Evolutionary conservation across 371 early-diverging fungal species (phyloP), one percentile per base, ranked within the genome.

Genomic region (Caulochytrium protostelioides): DNA sequence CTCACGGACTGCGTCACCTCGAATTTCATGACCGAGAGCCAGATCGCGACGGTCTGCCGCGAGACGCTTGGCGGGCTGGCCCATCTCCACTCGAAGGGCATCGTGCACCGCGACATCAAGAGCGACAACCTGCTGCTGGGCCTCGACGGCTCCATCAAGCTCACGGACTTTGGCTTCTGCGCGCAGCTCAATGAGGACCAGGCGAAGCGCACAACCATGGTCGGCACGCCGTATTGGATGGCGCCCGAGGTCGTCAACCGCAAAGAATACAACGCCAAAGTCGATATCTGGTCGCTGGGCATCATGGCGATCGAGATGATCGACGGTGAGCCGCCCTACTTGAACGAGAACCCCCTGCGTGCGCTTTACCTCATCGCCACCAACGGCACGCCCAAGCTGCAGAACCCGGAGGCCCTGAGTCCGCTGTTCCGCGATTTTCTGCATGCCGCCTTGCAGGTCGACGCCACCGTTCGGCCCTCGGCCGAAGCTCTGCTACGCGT

Each of bases 51-150:
- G 6, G 83, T 91, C 12, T 83, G 84, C 35, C 62, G 70, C 26
- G 47, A 74, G 65, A 75, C 83, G 3, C 54, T 92, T 24, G 59
- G 85, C 39, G 97, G 87, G 7, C 53, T 97, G 32, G 67, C 63
- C 39, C 91, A 86, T 53, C 55, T 95, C 38, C 98, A 97, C 43
- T 74, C 77, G 6, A 77, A 81, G 44, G 80, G 84, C 20, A 82
- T 97, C 19, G 89, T 92, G 46, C 92, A 92, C 54, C 69, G 98
- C 38, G 94, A 97, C 56, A 85, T 97, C 60, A 92, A 94, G 62
- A 79, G 83, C 38, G 94, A 94, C 51, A 97, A 97, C 51, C 70
- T 95, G 21, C 56, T 94, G 30, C 54, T 97, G 16, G 67, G 76
- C 16, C 39, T 74, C 43, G 72, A 74, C 44, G 94, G 92, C 29